Evolutionary conservation across 257 asterid genomes (phyloP).

Genomic region (Solanum chiquidenum): DNA sequence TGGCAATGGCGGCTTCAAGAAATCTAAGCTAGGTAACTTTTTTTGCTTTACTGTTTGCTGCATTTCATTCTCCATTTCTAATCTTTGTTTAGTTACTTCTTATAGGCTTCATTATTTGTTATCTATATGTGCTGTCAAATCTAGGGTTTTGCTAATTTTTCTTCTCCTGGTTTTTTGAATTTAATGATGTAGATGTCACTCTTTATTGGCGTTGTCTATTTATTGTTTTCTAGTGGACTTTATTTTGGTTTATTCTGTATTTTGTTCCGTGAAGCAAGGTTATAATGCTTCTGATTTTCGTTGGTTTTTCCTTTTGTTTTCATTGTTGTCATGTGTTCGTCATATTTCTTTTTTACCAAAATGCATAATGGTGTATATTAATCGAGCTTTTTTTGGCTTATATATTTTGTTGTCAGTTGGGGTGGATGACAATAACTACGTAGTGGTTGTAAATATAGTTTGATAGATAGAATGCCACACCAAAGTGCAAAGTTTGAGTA

Average conservation of each 20-base stretch:
- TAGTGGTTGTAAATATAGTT: not conserved
- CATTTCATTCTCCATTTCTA: not conserved
- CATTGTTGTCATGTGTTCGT: not conserved
- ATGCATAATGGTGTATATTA: not conserved
- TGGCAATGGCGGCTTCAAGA: constrained; percentile 48
- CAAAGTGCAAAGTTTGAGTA: not conserved
- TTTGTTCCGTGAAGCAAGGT: not conserved
- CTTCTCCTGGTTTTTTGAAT: not conserved
- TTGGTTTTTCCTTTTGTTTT: not conserved
- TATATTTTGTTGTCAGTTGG: not conserved
- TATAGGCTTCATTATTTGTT: not conserved
- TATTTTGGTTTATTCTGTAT: not conserved
- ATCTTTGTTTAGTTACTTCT: not conserved
- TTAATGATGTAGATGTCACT: not conserved
- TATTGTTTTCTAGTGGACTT: not conserved
- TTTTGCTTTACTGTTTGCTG: not conserved
- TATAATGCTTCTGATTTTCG: not conserved
- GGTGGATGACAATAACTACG: not conserved
- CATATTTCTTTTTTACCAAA: not conserved
- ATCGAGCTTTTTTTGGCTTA: not conserved
- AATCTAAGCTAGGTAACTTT: constrained; percentile 34
- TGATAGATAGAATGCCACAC: not conserved
- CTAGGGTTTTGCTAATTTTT: not conserved
- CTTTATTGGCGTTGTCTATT: not conserved
- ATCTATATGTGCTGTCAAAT: not conserved